Evolutionary conservation across 129 eudicot species (phyloP).

Genomic region (Pulicaria dysenterica): DNA sequence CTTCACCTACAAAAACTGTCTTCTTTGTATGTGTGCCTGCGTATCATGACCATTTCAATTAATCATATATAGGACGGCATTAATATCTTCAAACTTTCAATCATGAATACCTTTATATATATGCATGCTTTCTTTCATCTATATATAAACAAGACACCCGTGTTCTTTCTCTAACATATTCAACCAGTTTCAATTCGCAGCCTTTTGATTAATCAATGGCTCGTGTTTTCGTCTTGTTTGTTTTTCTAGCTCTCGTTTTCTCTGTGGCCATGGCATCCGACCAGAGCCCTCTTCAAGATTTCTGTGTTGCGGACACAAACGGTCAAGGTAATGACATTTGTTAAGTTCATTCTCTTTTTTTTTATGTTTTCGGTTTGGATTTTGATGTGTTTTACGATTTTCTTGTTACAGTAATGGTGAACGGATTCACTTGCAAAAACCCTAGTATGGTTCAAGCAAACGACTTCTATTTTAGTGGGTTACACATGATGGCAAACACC

Average conservation of each 20-base stretch:
- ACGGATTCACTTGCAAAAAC: conserved; percentile 38
- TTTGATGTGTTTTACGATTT: background rate
- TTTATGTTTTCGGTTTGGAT: background rate
- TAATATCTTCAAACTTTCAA: background rate
- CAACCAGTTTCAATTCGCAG: too few relatives aligned
- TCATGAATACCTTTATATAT: too few relatives aligned
- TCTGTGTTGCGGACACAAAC: conserved; percentile 38
- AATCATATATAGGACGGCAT: conserved; percentile 4
- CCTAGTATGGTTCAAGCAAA: conserved; percentile 21
- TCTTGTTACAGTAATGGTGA: conserved; percentile 30
- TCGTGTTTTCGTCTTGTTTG: conserved; percentile 15
- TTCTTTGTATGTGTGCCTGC: background rate
- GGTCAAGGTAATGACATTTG: conserved; percentile 27
- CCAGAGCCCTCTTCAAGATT: conserved; percentile 47
- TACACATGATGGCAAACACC: conserved; percentile 43
- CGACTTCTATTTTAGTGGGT: conserved; percentile 49
- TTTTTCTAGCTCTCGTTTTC: conserved; percentile 15
- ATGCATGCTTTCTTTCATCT: background rate
- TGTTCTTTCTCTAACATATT: too few relatives aligned
- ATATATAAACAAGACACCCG: conserved; percentile 8
- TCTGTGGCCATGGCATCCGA: conserved; percentile 22
- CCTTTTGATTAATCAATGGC: conserved; percentile 27
- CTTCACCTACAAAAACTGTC: too few relatives aligned
- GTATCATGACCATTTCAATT: conserved; percentile 13
- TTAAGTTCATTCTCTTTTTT: background rate